Conservation (phyloP, 164 flowering plant genomes). For the Vitis vinifera region DNA sequence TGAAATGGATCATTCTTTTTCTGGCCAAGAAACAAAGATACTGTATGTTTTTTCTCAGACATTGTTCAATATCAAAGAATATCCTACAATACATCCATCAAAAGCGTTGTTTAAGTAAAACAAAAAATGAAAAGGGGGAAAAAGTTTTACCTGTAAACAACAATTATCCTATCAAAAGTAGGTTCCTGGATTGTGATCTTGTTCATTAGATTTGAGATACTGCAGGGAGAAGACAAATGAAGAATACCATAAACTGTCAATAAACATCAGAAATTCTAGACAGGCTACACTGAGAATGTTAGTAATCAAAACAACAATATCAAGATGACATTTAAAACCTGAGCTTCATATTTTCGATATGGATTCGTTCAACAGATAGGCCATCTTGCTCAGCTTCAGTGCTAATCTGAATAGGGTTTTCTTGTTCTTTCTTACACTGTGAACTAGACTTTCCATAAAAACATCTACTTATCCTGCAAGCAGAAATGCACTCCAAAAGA, state of each 20-base stretch:
- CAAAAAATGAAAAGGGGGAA: no score
- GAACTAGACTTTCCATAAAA: slow-evolving; percentile 41
- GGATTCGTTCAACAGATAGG: slow-evolving; percentile 71
- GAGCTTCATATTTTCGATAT: slow-evolving; percentile 79
- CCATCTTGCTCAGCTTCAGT: slow-evolving; percentile 47
- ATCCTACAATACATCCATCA: no score
- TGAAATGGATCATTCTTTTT: no score
- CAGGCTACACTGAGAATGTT: neutral
- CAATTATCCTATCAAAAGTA: slow-evolving; percentile 94
- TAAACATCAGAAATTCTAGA: neutral
- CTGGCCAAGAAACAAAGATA: no score
- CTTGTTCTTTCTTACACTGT: slow-evolving; percentile 40
- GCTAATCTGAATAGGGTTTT: slow-evolving; percentile 61
- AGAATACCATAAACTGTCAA: slow-evolving; percentile 6
- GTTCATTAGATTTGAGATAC: slow-evolving; percentile 53
- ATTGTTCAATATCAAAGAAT: neutral
- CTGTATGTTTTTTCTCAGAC: no score
- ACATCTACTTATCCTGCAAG: slow-evolving; percentile 52
- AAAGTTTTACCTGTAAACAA: slow-evolving; percentile 70
- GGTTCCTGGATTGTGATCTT: slow-evolving; percentile 91
- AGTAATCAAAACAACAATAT: no score
- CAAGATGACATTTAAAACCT: slow-evolving; percentile 41
- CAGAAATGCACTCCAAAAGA: neutral
- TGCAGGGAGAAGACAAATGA: slow-evolving; percentile 29
- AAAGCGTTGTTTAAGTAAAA: no score